Base-by-base conservation (phyloP, 208 protist genomes). In the Acanthamoeba sp. region DNA sequence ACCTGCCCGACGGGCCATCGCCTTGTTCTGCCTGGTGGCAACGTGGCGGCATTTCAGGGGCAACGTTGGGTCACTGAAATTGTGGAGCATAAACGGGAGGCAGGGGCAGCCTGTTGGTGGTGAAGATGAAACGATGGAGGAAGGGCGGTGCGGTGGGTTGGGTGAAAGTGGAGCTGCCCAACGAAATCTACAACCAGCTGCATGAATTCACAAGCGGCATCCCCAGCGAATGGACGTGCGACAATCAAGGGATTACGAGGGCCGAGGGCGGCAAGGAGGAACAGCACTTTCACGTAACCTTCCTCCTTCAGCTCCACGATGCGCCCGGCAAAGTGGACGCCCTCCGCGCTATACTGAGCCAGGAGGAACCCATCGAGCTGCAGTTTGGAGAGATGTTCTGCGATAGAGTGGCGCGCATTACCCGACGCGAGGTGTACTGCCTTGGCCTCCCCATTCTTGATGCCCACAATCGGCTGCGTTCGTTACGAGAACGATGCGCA, bases 241-340 rank as follows among this genome's bases (percentile, higher is more conserved):
- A 82, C 40, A 82, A 50, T 32, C 73, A 82, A 29, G 73, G 73
- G 9, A 16, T 5, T 1, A 82, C 73, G 24, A 20, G 18, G 73
- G 73, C 73, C 1, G 73, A 82, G 38, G 73, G 73, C 32, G 73
- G 73, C 10, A 82, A 82, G 73, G 38, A 9, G 2, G 73, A 82
- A 38, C 73, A 82, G 20, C 73, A 82, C 73, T 82, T 82, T 32
- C 73, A 82, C 38, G 38, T 82, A 3, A 82, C 73, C 73, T 82
- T 82, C 36, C 73, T 82, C 40, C 38, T 82, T 2, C 73, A 82
- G 73, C 73, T 82, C 9, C 1, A 42, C 1, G 73, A 82, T 29
- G 73, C 73, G 18, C 73, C 73, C 14, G 14, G 27, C 20, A 16
- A 52, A n/a, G 38, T 82, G 32, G 36, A 82, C 7, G 38, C 73